A percentile compares a stretch with the other conserved stretches of the same genome.
These are phyloP conservation scores for Spathaspora arborariae DNA, from an alignment of 805 yeast genomes.

Conservation along the genomic window DNA sequence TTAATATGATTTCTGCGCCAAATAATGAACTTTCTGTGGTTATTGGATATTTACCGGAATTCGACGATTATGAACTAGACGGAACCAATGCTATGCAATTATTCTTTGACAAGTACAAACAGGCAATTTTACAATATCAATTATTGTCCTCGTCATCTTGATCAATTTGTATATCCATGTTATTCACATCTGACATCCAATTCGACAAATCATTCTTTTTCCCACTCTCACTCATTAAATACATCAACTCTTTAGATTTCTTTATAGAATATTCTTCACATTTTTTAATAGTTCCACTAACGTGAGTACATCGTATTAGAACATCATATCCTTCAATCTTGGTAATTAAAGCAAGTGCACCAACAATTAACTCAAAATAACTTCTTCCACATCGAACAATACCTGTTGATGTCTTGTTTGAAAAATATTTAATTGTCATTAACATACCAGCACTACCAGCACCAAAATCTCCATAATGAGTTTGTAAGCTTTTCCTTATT, in stretches of 20 bases:
- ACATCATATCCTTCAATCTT: slow-evolving; percentile 47
- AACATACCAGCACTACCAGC: slow-evolving; percentile 59
- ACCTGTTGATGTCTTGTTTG: slow-evolving; percentile 78
- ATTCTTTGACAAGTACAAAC: slow-evolving; percentile 1
- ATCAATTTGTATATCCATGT: slow-evolving; percentile 1
- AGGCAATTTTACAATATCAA: slow-evolving; percentile 2
- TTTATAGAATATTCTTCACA: slow-evolving; percentile 67
- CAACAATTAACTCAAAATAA: slow-evolving; percentile 57
- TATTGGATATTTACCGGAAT: slow-evolving; percentile 12
- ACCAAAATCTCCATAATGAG: slow-evolving; percentile 78
- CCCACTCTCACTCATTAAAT: slow-evolving; percentile 9
- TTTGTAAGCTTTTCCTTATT: slow-evolving; percentile 53
- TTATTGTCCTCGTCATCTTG: not conserved
- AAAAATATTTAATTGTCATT: slow-evolving; percentile 71
- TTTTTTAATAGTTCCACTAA: slow-evolving; percentile 85
- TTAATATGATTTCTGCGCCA: slow-evolving; percentile 13
- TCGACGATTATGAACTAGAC: slow-evolving; percentile 5
- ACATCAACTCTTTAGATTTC: slow-evolving; percentile 39
- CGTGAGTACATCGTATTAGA: slow-evolving; percentile 59
- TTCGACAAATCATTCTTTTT: not conserved
- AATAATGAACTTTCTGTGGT: slow-evolving; percentile 15
- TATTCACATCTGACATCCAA: slow-evolving; percentile 4
- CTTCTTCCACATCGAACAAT: slow-evolving; percentile 74
- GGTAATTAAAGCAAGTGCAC: slow-evolving; percentile 58
- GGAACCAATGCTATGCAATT: slow-evolving; percentile 5